Conservation (phyloP, 1,284 basidiomycete genomes). For the Malassezia psittaci region DNA sequence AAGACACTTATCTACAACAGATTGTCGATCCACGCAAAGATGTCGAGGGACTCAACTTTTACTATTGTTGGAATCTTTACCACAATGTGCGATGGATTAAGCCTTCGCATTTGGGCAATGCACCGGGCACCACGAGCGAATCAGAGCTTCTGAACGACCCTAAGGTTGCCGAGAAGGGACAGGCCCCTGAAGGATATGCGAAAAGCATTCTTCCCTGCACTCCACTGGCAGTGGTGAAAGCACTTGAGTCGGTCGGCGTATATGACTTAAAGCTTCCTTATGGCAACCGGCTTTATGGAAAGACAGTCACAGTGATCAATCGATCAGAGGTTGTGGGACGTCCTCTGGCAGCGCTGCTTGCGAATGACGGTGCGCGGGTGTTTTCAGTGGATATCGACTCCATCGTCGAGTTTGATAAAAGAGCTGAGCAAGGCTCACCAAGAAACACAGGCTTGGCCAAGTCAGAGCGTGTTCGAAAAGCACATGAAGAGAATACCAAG, state of each 20-base stretch:
- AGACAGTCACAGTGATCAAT: slow-evolving; percentile 87
- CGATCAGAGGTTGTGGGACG: slow-evolving; percentile 94
- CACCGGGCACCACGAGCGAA: slow-evolving; percentile 41
- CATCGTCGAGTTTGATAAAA: slow-evolving; percentile 58
- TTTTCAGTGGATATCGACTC: slow-evolving; percentile 89
- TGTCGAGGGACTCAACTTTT: slow-evolving; percentile 86
- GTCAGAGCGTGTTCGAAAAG: slow-evolving; percentile 47
- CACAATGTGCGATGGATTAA: slow-evolving; percentile 47
- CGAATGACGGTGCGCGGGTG: slow-evolving; percentile 90
- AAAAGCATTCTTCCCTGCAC: slow-evolving; percentile 96
- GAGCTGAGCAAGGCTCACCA: slow-evolving; percentile 17
- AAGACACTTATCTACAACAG: slow-evolving; percentile 94
- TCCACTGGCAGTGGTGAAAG: slow-evolving; percentile 85
- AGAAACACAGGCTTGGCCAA: slow-evolving; percentile 18
- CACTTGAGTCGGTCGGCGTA: slow-evolving; percentile 75
- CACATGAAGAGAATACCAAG: slow-evolving; percentile 54
- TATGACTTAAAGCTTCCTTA: slow-evolving; percentile 86
- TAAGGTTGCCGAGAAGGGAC: slow-evolving; percentile 21
- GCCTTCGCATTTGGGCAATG: slow-evolving; percentile 39
- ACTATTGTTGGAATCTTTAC: slow-evolving; percentile 48
- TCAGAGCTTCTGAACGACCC: slow-evolving; percentile 22
- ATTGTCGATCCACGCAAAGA: slow-evolving; percentile 91
- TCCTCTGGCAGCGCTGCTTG: slow-evolving; percentile 79
- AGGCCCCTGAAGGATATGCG: slow-evolving; percentile 62
- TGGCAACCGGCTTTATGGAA: slow-evolving; percentile 87